Evolutionary conservation across 441 rosid species (phyloP), one percentile per base, ranked within the genome.

Genomic region (Adansonia madagascariensis): DNA sequence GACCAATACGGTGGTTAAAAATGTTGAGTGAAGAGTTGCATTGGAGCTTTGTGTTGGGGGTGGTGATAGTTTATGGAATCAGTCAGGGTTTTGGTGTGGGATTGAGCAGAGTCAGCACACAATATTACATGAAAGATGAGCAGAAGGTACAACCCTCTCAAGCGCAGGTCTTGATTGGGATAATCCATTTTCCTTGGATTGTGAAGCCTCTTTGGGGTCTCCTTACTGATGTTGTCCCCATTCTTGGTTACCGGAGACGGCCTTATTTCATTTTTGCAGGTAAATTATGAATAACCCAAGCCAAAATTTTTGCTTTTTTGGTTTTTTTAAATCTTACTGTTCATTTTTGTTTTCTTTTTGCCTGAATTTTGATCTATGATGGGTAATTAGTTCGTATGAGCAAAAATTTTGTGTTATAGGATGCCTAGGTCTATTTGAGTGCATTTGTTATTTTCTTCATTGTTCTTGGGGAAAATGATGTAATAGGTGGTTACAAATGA

Each of bases 181-280:
- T 92, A 70, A 82, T 77, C 81, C 84, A 84, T 44, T 67, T 90
- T 75, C 94, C 97, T 75, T 90, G 93, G 93, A 82, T 92, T 69
- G 83, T 92, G 17, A 90, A 92, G 84, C 94, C 94, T 69, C 14
- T 92, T 2, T 90, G 97, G 97, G 94, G 94, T 22, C 84, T 92
- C 5, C 82, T 92, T 63, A 89, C 97, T n/a, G 94, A 92, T 76
- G 82, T 85, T 56, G 82, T 92, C 41, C 94, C 94, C 7, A 31
- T 90, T 82, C 18, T 71, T 22, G 94, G 94, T 14, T 92, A 86
- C 71, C 81, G 85, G 55, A 81, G 94, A 65, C 88, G 91, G n/a
- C 93, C 97, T n/a, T 90, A 92, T 77, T 88, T 92, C 72, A 50
- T 90, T 66, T 79, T 87, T 22, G 88, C 97, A 35, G 93, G 97